Evolutionary conservation across 768 basidiomycete genomes (phyloP), one percentile per base, ranked within the genome.

Genomic region (Psilocybe subaeruginosa): DNA sequence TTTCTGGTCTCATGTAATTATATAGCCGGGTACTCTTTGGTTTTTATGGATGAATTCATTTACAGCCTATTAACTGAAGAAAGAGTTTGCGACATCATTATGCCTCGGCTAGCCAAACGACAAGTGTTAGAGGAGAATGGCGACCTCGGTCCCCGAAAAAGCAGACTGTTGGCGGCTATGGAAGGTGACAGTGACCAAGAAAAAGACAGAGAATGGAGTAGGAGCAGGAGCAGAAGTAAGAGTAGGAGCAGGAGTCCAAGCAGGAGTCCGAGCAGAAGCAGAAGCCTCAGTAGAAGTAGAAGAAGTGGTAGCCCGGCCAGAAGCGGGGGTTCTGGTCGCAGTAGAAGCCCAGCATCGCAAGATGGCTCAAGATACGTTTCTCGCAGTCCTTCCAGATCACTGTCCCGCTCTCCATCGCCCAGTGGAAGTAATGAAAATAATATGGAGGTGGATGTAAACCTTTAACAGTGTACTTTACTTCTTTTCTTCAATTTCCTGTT

Each of bases 21-120:
- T 48, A 11, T 63, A 98, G 97, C 84, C 64, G 95, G 96, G 43
- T 99, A 93, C 72, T 80, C 83, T 0, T 74, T 99, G 58, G 89
- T 91, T 4, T 91, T 87, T 66, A 93, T 99, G 68, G 97, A 99
- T 73, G 93, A 97, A 73, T 99, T 93, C 71, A 82, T 95, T 45
- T 88, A 98, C 73, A 79, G 85, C 47, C 81, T 99, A 8, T 77
- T 99, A 33, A 86, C 82, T 4, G 90, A 97, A 70, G 97, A 99
- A 62, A 85, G 95, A 60, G 96, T 95, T 4, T 99, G 97, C 74
- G 97, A 99, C 76, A 92, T 94, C 68, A 98, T 99, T 68, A 77
- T 99, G 48, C 97, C 97, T 14, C 88, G 97, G 52, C 75, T 98
- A 63, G 85, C 87, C 8, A 95, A 92, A 77, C 85, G 97, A 19